Conservation (phyloP, 1,139 yeast genomes). For the Wickerhamiella pararugosa region DNA sequence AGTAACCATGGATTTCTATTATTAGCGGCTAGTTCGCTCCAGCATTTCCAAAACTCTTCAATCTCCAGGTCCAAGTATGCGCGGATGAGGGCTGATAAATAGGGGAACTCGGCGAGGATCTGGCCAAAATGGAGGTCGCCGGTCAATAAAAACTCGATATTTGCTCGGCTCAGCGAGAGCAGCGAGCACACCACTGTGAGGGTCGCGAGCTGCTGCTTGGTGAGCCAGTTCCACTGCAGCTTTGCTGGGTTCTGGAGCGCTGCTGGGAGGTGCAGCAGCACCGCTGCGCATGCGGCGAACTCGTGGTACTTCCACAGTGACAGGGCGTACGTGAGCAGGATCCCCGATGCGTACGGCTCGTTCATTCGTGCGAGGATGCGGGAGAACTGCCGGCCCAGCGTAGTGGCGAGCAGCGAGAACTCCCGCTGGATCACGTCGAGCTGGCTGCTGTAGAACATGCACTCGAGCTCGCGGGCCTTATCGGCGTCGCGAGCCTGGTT, state of each 20-base stretch:
- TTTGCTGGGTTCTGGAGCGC: not conserved
- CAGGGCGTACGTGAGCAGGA: conserved; percentile 3
- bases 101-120: not conserved
- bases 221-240: conserved; percentile 2
- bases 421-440: conserved; percentile 4
- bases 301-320: conserved; percentile 2
- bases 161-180: conserved; percentile 1
- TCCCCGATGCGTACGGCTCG: not conserved
- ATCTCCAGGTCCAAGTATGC: conserved; percentile 2
- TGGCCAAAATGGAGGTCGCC: conserved; percentile 1
- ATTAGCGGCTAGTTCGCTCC: not conserved
- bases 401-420: not conserved
- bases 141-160: not conserved
- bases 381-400: not conserved
- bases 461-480: not conserved
- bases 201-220: not conserved
- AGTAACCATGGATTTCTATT: not conserved
- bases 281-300: not conserved
- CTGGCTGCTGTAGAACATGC: not conserved
- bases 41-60: not conserved
- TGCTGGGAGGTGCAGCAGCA: conserved; percentile 1
- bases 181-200: not conserved
- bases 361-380: not conserved
- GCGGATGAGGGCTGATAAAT: not conserved
- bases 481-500: conserved; percentile 1